Evolutionary conservation across 2,329 filamentous ascomycete species (phyloP).

Genomic region (Ophiostoma tasmaniense): DNA sequence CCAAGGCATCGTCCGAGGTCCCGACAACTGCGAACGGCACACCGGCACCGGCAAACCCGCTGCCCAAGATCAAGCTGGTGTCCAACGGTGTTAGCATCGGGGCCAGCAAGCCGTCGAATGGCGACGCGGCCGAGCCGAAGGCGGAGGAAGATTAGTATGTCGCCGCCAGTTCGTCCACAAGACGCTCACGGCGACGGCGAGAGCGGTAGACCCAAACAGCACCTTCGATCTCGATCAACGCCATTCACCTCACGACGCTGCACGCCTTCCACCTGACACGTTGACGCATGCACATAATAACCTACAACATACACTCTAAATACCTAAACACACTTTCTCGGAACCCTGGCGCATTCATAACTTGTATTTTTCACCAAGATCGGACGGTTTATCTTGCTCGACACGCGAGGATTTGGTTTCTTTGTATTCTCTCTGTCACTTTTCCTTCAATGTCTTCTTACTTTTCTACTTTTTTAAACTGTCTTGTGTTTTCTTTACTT

Average conservation of each 20-base stretch:
- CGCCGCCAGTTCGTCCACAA: too few species aligned
- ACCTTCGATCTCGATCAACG: neutral
- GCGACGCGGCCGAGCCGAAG: conserved; percentile 10
- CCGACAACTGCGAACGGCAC: conserved; percentile 30
- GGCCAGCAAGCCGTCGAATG: conserved; percentile 8
- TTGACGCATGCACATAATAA: neutral
- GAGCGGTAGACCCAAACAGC: neutral
- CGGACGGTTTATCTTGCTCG: neutral
- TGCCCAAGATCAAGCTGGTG: conserved; percentile 24
- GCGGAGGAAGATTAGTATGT: conserved; percentile 12
- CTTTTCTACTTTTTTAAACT: neutral
- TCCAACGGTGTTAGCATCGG: conserved; percentile 20
- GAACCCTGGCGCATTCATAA: conserved; percentile 2
- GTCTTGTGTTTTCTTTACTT: neutral
- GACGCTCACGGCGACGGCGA: too few species aligned
- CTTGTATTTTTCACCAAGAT: conserved; percentile 1
- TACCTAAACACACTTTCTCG: neutral
- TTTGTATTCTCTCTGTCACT: neutral
- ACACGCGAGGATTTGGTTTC: neutral
- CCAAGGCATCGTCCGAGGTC: conserved; percentile 35
- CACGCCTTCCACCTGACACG: neutral
- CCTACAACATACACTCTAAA: neutral
- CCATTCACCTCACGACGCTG: neutral
- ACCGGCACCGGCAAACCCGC: conserved; percentile 18
- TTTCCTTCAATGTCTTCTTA: neutral